Base-by-base conservation (phyloP, 2,329 filamentous ascomycete genomes). In the Pseudocercospora eumusae region DNA sequence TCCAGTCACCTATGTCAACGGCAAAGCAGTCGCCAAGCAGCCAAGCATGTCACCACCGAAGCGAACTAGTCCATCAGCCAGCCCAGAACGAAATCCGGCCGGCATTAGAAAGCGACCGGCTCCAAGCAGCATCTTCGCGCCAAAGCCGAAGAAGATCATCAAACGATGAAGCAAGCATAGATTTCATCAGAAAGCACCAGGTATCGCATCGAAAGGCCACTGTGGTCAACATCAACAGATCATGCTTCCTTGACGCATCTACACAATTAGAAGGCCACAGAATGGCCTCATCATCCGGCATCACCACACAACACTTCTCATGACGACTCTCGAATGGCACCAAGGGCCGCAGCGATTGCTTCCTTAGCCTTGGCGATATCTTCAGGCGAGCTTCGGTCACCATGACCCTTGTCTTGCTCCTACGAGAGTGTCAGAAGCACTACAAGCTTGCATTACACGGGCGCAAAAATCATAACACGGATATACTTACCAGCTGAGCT, bases 401-500 rank as follows among this genome's bases (percentile, higher is more conserved):
- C 76, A 21, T 71, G 71, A 36, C 75, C 75, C 66, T 79, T 78
- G 68, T 75, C 75, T 61, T 72, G 73, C 64, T 79, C 77, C 79
- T 81, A 49, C 11, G 20, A 60, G 33, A 60, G 33, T 44, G 60
- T 61, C 27, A 61, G 56, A 21, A 62, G 11, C 18, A 59, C 45
- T 13, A 59, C 31, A 33, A 58, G 50, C n/a, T n/a, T n/a, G n/a
- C 20, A 42, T 52, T 36, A 40, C 44, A 69, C 13, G 70, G 56
- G 11, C 27, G 21, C n/a, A 33, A 25, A 25, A n/a, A 45, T 44
- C 57, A 42, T 21, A 21, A n/a, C 44, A 58, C 7, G 58, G 13
- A 40, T 27, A 47, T 25, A 85, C 84, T 79, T 69, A 92, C 90
- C 69, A 97, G 81, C 75, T 91, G 83, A 68, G 89, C 84, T 78